These are phyloP conservation scores for Trypanosoma brucei DNA, from an alignment of 208 protist species.

Conservation along the genomic window DNA sequence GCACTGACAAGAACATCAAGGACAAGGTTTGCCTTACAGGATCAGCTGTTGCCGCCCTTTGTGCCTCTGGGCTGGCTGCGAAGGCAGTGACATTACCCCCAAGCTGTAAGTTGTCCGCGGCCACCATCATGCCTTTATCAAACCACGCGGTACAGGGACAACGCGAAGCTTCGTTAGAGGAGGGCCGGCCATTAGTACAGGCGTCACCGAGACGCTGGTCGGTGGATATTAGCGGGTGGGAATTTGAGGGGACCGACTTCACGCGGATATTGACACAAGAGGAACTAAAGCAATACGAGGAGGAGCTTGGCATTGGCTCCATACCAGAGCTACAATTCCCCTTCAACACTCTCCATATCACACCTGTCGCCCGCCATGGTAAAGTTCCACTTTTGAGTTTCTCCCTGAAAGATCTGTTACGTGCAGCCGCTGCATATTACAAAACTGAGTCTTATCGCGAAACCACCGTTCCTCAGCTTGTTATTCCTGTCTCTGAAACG, in stretches of 20 bases:
- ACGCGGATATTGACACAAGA: conserved; percentile 66
- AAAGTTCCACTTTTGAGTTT: conserved; percentile 42
- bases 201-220: conserved; percentile 14
- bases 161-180: not conserved
- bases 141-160: not conserved
- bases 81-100: not conserved
- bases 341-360: conserved; percentile 57
- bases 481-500: conserved; percentile 53
- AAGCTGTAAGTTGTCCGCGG: not conserved
- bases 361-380: not conserved
- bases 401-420: conserved; percentile 38
- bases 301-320: conserved; percentile 34
- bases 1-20: not conserved
- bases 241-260: conserved; percentile 47
- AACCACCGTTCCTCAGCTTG: conserved; percentile 30
- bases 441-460: conserved; percentile 34
- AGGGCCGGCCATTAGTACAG: too few relatives aligned
- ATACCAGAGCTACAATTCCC: conserved; percentile 75
- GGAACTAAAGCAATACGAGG: conserved; percentile 44
- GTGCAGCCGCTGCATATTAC: conserved; percentile 59
- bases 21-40: not conserved
- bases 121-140: not conserved
- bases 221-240: conserved; percentile 41
- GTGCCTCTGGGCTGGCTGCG: not conserved
- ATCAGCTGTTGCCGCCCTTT: not conserved